Conservation (phyloP, 306 rosid species). For the Sphenostylis stenocarpa region DNA sequence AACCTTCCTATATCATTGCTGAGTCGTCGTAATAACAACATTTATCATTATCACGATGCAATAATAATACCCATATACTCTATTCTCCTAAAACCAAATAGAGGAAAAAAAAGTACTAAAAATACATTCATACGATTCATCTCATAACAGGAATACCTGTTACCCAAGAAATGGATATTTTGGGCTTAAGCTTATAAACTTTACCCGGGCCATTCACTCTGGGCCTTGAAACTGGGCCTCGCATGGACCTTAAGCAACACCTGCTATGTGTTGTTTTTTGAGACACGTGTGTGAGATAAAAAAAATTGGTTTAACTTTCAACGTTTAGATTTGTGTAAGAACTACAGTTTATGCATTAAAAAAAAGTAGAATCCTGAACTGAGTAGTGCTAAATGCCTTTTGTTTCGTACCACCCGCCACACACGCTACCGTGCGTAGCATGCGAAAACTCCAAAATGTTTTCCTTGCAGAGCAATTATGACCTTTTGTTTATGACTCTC, state of each 20-base stretch:
- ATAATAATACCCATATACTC: background rate
- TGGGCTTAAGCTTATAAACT: too few species aligned
- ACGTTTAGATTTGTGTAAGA: background rate
- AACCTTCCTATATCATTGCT: background rate
- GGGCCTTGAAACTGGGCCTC: background rate
- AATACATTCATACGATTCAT: too few species aligned
- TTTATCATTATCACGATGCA: too few species aligned
- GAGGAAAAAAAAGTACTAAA: too few species aligned
- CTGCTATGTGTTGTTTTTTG: background rate
- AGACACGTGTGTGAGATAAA: background rate
- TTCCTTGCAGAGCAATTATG: background rate
- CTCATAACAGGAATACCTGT: too few species aligned
- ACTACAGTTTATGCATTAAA: background rate
- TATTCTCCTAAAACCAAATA: background rate
- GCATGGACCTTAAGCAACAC: background rate
- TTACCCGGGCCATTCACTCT: background rate
- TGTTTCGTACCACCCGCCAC: background rate
- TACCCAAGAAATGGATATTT: too few species aligned
- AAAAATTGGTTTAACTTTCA: background rate
- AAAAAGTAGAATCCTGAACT: background rate
- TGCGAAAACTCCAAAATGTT: background rate
- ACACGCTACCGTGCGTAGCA: slow-evolving; percentile 10
- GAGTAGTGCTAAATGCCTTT: background rate
- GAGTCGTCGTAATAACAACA: background rate
- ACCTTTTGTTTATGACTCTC: background rate